Evolutionary conservation across 768 basidiomycete genomes (phyloP), one percentile per base, ranked within the genome.

Genomic region (Xerocomellus chrysenteron): DNA sequence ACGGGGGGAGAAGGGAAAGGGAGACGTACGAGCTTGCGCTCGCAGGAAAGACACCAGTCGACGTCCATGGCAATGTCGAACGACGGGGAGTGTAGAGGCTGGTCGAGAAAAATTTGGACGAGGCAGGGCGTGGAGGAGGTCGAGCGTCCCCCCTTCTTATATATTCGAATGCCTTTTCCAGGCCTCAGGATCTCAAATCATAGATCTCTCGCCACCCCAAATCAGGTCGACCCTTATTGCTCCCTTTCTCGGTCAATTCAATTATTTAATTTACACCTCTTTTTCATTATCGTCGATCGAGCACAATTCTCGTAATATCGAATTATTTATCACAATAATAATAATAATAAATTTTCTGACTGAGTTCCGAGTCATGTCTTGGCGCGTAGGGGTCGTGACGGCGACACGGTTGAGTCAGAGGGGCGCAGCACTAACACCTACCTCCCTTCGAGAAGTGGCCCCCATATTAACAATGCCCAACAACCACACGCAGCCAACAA

Each of bases 11-110:
- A 43, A 6, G 39, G 33, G 35, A 39, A 45, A 52, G 47, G 46
- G 26, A 24, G 0, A 81, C 83, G 37, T 68, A 82, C 87, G 59
- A 85, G 71, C 61, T 78, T 80, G 60, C 79, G 77, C 61, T 79
- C 77, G 76, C 88, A 90, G 53, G 77, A 75, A 61, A 89, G 75
- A 68, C 88, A 90, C 84, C 85, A 87, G 75, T 87, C 82, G 61
- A 80, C 78, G 72, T 87, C 86, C 80, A 86, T 83, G 63, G 73
- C 69, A 1, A 3, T 12, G 42, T 16, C 32, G 47, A 40, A 19
- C 21, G 24, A 40, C 6, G 21, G 26, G 17, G 35, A 24, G 30
- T 6, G 14, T 3, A 30, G n/a, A n/a, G 33, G 40, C 43, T 40
- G 44, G 36, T 53, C 36, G 26, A 56, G 46, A 53, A 59, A 63